A percentile compares a stretch with the other conserved stretches of the same genome.
Conservation (phyloP, 805 yeast species). For the Brettanomyces custersianus region DNA sequence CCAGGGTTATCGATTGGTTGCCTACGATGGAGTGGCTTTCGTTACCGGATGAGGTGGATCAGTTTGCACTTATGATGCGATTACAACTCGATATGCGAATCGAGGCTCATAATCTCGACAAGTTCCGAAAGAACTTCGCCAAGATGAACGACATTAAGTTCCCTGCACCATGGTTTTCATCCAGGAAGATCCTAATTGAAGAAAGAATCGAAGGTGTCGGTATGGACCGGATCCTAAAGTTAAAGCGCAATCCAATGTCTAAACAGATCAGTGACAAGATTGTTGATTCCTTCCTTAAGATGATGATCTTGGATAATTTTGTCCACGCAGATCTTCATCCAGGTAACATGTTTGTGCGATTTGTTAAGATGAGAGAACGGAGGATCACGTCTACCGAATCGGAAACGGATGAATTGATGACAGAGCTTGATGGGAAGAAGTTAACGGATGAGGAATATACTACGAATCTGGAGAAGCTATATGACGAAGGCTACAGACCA, state of each 20-base stretch:
- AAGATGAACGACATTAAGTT: slow-evolving; percentile 56
- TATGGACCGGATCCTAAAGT: slow-evolving; percentile 57
- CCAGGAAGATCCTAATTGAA: slow-evolving; percentile 72
- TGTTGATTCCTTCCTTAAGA: slow-evolving; percentile 83
- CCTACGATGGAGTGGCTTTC: slow-evolving; percentile 99
- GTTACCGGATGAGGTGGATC: slow-evolving; percentile 87
- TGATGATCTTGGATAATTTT: slow-evolving; percentile 89
- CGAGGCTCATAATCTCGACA: slow-evolving; percentile 72
- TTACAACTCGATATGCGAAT: slow-evolving; percentile 83
- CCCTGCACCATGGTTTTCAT: slow-evolving; percentile 68
- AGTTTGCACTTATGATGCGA: slow-evolving; percentile 78
- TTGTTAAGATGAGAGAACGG: slow-evolving; percentile 30
- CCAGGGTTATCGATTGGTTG: slow-evolving; percentile 52
- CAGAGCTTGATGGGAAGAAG: slow-evolving; percentile 26
- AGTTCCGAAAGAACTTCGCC: slow-evolving; percentile 63
- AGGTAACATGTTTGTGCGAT: slow-evolving; percentile 71
- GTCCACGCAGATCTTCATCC: slow-evolving; percentile 97
- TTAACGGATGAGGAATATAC: slow-evolving; percentile 16
- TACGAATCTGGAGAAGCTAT: slow-evolving; percentile 40
- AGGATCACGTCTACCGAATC: slow-evolving; percentile 26
- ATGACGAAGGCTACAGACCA: slow-evolving; percentile 56
- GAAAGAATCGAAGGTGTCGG: slow-evolving; percentile 80
- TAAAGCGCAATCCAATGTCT: slow-evolving; percentile 44
- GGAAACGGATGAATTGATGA: slow-evolving; percentile 30
- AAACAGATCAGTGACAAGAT: slow-evolving; percentile 71